phyloP scores from a whole-genome alignment of 2,329 filamentous ascomycete genomes.

The Helotiales sp. region DNA sequence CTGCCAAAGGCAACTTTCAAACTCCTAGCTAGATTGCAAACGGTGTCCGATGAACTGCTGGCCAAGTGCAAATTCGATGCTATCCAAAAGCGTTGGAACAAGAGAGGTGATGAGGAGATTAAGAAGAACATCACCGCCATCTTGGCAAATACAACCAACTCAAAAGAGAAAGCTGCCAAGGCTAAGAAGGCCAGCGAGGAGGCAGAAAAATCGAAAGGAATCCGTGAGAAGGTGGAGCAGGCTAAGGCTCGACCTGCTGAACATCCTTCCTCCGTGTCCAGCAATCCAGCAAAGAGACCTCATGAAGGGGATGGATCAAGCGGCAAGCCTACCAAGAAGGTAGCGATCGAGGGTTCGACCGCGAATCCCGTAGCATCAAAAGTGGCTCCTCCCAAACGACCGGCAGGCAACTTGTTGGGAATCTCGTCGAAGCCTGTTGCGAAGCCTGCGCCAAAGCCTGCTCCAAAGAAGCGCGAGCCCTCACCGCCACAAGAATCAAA shows the following conservation, averaged over 20 bases:
- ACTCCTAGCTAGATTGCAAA: slow-evolving; percentile 60
- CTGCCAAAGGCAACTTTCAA: slow-evolving; percentile 57
- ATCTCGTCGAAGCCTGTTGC: slow-evolving; percentile 31
- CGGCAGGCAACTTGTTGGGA: slow-evolving; percentile 29
- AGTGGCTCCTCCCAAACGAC: slow-evolving; percentile 26
- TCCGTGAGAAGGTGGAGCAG: slow-evolving; percentile 27
- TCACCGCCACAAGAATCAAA: slow-evolving; percentile 35
- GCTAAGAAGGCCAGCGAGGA: slow-evolving; percentile 42
- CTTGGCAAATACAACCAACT: slow-evolving; percentile 38
- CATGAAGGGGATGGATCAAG: slow-evolving; percentile 33
- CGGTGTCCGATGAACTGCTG: slow-evolving; percentile 56
- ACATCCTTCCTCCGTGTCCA: slow-evolving; percentile 13
- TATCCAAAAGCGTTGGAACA: slow-evolving; percentile 62
- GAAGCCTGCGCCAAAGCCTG: slow-evolving; percentile 29
- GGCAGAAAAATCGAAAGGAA: slow-evolving; percentile 27
- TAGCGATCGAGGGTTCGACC: slow-evolving; percentile 31
- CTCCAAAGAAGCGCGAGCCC: slow-evolving; percentile 36
- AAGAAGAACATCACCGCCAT: slow-evolving; percentile 62
- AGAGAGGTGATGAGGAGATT: slow-evolving; percentile 63
- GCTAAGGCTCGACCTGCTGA: slow-evolving; percentile 25
- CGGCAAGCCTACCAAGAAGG: slow-evolving; percentile 35
- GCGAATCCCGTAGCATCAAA: slow-evolving; percentile 28
- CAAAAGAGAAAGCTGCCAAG: slow-evolving; percentile 38
- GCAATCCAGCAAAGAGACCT: slow-evolving; percentile 31
- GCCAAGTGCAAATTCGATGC: slow-evolving; percentile 67